Evolutionary conservation across 2,329 filamentous ascomycete species (phyloP), one percentile per base, ranked within the genome.

Genomic region (Trichoderma atroviride): DNA sequence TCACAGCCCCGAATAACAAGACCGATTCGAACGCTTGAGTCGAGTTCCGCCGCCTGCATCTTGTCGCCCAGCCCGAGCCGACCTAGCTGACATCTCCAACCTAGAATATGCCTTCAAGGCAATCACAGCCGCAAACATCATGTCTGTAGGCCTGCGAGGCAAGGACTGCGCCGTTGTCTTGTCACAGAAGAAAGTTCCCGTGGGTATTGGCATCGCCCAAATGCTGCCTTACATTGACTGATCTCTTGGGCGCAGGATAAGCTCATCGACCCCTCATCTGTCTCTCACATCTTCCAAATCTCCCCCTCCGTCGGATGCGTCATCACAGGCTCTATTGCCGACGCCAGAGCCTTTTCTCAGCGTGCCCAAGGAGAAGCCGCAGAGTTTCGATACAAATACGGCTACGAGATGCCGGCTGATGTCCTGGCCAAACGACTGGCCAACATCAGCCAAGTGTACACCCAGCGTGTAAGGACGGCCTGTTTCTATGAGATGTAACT

Each of bases 101-200:
- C 24, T 80, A 98, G 96, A 99, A 88, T 99, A 99, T 95, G 96
- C 96, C 76, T 99, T 99, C 90, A 99, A 99, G 86, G 96, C 96
- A 70, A 99, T 99, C 83, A 99, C 96, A 75, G 95, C 96, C 71
- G 96, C 96, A 75, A 98, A 98, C 83, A 98, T 99, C 85, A 99
- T 97, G 87, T 96, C 96, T 71, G 89, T 99, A 81, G 96, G 96
- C 76, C 89, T 99, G 75, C 89, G 94, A 79, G 96, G 96, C 82
- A 99, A 99, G 87, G 89, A 96, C 84, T 98, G 95, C 78, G 96
- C 96, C 40, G 96, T 99, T 56, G 93, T 99, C 65, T 85, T 99
- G 80, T 98, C 96, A 72, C 96, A 99, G 85, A 99, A 99, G 90
- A 99, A 99, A 85, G 96, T 99, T 75, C 95, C 96, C 70, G 95